Base-by-base conservation (phyloP, 2,329 filamentous ascomycete species). In the Colletotrichum caudatum region DNA sequence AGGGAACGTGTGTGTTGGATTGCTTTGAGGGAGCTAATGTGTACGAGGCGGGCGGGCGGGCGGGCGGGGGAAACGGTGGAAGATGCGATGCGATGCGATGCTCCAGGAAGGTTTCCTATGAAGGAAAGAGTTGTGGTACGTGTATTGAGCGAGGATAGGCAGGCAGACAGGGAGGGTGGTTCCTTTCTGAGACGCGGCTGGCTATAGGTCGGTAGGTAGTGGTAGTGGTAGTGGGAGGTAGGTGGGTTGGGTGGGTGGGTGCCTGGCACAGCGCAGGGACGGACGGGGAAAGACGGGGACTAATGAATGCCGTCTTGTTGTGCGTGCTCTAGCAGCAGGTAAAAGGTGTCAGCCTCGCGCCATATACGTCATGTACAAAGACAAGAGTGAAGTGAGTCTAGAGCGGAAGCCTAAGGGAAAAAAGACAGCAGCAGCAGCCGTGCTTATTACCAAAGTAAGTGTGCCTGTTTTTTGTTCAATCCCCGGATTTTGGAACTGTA, bases 261-360 rank as follows among this genome's bases (percentile, higher is more conserved):
- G 53, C 54, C 64, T n/a, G 48, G 65, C 33, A 35, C 54, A 29
- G 29, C 29, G 3, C 29, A 18, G 57, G 37, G 64, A 64, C 50
- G 57, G 16, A 23, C 48, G 61, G 46, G 57, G 69, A 41, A 69
- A 46, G 65, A 72, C 69, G 69, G 69, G 46, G 68, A 53, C 64
- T 69, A 66, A 3, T 54, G 4, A 14, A 33, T 41, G 54, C n/a
- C 16, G 35, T 26, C n/a, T 39, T 23, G 35, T 39, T 1, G 20
- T 58, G 54, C 3, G 20, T 58, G 54, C n/a, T 63, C 44, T 68
- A 41, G 20, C 16, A 69, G 51, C 16, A 69, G 51, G 51, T 18
- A 20, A 37, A 20, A 37, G 35, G 64, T 20, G 59, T 72, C 65
- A 72, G 69, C 69, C 69, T 69, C 59, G 65, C 60, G 69, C 69